Evolutionary conservation across 768 basidiomycete species (phyloP).

Genomic region (Phylloporus arenicola): DNA sequence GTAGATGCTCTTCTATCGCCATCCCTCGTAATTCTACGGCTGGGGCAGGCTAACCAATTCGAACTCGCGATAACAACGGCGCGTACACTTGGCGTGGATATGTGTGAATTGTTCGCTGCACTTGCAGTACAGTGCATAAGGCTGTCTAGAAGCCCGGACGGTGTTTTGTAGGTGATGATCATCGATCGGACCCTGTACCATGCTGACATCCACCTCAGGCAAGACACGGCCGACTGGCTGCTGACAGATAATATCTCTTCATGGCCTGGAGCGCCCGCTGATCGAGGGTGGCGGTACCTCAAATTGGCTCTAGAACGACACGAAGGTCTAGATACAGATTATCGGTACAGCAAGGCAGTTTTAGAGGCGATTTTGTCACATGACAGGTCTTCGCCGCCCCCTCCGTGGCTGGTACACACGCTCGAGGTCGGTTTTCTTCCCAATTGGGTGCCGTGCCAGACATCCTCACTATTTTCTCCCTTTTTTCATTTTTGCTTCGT

Average conservation of each 20-base stretch:
- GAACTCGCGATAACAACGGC: conserved; percentile 76
- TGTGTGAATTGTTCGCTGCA: conserved; percentile 78
- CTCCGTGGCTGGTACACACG: conserved; percentile 77
- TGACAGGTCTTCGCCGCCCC: conserved; percentile 57
- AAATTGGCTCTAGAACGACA: conserved; percentile 74
- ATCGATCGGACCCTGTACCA: neutral
- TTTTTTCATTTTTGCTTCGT: too few relatives aligned
- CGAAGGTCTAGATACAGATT: conserved; percentile 66
- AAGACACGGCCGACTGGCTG: conserved; percentile 77
- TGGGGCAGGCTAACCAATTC: conserved; percentile 75
- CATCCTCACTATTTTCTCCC: neutral
- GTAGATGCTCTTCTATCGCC: conserved; percentile 52
- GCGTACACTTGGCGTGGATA: conserved; percentile 70
- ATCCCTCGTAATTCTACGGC: conserved; percentile 64
- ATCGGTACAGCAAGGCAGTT: conserved; percentile 68
- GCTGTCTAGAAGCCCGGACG: conserved; percentile 58
- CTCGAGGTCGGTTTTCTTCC: conserved; percentile 50
- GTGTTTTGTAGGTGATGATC: conserved; percentile 45
- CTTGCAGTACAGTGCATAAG: conserved; percentile 76
- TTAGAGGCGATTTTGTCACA: conserved; percentile 71
- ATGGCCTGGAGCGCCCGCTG: conserved; percentile 77
- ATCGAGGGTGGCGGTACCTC: conserved; percentile 86
- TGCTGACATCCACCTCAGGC: conserved; percentile 36
- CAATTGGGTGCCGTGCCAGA: neutral
- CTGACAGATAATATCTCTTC: conserved; percentile 72